Evolutionary conservation across 2,329 filamentous ascomycete genomes (phyloP).

Genomic region (Phialemoniopsis sp.): DNA sequence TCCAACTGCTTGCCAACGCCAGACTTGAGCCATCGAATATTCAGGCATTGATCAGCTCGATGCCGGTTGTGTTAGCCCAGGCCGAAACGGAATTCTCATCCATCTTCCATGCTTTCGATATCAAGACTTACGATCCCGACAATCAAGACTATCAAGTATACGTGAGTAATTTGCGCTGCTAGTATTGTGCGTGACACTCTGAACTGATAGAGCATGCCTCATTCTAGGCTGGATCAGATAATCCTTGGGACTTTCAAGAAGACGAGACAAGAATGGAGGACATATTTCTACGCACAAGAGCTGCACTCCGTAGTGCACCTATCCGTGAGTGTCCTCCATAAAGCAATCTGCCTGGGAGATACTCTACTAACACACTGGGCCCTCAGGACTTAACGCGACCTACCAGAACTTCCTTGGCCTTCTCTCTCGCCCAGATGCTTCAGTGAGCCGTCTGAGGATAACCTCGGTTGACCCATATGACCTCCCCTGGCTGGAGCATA

Average conservation of each 20-base stretch:
- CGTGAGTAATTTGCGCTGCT: too few species aligned
- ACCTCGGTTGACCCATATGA: not conserved
- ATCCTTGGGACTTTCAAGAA: conserved; percentile 3
- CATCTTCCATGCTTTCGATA: conserved; percentile 1
- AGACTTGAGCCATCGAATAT: not conserved
- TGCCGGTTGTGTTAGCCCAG: not conserved
- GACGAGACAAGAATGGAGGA: not conserved
- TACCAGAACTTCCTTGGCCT: not conserved
- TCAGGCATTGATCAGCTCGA: not conserved
- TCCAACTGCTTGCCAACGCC: conserved; percentile 1
- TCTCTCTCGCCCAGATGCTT: too few species aligned
- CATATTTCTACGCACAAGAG: not conserved
- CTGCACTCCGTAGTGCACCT: not conserved
- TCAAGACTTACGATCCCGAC: not conserved
- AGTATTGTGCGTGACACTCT: too few species aligned
- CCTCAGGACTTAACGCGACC: not conserved
- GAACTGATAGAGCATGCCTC: too few species aligned
- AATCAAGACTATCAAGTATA: too few species aligned
- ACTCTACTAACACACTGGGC: not conserved
- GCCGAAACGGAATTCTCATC: conserved; percentile 1
- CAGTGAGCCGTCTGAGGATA: not conserved
- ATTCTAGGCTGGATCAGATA: not conserved
- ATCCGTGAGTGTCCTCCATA: too few species aligned
- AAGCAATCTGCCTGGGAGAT: too few species aligned
- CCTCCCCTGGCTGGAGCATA: conserved; percentile 1